Conservation (phyloP, 148 eudicot genomes). For the Amaranthus cruentus region DNA sequence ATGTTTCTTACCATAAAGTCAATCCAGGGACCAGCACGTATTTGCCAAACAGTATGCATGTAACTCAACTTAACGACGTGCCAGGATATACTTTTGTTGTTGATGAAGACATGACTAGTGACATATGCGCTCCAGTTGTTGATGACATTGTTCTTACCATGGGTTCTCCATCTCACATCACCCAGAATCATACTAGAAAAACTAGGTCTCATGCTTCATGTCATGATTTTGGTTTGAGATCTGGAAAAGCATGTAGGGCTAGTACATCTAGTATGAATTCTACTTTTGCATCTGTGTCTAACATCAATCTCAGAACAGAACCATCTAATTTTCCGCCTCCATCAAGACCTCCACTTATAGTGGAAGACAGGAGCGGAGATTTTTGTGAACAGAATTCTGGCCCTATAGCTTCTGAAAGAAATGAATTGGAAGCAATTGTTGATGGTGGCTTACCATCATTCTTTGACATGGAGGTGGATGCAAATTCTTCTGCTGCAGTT, state of each 20-base stretch:
- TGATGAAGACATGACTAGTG: conserved; percentile 30
- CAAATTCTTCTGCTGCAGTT: conserved; percentile 34
- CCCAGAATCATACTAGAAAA: conserved; percentile 36
- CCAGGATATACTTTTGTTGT: conserved; percentile 51
- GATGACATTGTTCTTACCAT: conserved; percentile 31
- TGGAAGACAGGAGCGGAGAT: conserved; percentile 31
- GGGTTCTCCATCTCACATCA: conserved; percentile 32
- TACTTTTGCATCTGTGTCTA: conserved; percentile 45
- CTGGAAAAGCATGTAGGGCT: conserved; percentile 25
- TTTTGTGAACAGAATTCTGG: conserved; percentile 27
- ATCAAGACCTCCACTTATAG: conserved; percentile 48
- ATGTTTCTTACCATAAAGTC: conserved; percentile 49
- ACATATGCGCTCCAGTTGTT: conserved; percentile 23
- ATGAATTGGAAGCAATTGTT: conserved; percentile 34
- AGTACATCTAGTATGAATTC: conserved; percentile 23
- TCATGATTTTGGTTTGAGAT: conserved; percentile 24
- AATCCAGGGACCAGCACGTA: conserved; percentile 40
- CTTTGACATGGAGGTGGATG: conserved; percentile 73
- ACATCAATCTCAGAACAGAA: conserved; percentile 48
- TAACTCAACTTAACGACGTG: conserved; percentile 44
- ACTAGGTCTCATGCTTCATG: conserved; percentile 27
- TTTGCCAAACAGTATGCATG: conserved; percentile 35
- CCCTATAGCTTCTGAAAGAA: conserved; percentile 39
- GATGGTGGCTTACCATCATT: conserved; percentile 45
- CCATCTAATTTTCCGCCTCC: conserved; percentile 67